These are phyloP conservation scores for Wickerhamomyces alni DNA, from an alignment of 805 yeast species.

Conservation along the genomic window DNA sequence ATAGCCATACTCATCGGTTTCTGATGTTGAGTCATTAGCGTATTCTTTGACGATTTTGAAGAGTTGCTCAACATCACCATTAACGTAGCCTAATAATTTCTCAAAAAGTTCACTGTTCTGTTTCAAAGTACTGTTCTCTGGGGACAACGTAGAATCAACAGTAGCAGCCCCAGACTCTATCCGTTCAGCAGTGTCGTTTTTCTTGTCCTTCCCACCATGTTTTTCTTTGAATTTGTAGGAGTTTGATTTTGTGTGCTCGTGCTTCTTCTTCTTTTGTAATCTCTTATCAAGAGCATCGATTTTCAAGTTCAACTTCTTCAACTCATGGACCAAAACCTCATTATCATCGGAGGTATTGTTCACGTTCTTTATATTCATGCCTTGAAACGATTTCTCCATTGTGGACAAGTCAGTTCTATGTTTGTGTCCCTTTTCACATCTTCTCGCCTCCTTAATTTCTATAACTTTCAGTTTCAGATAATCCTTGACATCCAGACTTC, in stretches of 20 bases:
- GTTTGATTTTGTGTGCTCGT: not conserved
- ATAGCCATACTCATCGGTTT: not conserved
- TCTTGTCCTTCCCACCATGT: too few relatives aligned
- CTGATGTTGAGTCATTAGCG: not conserved
- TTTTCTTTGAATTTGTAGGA: too few relatives aligned
- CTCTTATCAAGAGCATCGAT: not conserved
- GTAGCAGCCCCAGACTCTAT: too few relatives aligned
- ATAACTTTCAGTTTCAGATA: conserved; percentile 29
- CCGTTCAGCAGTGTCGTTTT: too few relatives aligned
- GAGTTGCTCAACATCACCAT: not conserved
- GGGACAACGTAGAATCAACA: too few relatives aligned
- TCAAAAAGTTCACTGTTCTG: conserved; percentile 2
- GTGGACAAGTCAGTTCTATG: too few relatives aligned
- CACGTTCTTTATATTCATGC: too few relatives aligned
- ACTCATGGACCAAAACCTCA: not conserved
- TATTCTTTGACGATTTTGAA: not conserved
- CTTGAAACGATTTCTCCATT: too few relatives aligned
- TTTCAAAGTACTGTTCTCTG: not conserved
- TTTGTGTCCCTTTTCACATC: too few relatives aligned
- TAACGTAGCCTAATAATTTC: not conserved
- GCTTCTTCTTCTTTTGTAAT: not conserved
- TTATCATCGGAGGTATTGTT: too few relatives aligned
- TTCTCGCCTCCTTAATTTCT: not conserved
- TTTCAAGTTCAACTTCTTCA: not conserved
- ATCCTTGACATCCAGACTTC: conserved; percentile 44